Base-by-base conservation (phyloP, 2,329 filamentous ascomycete species). In the Pezicula neosporulosa region DNA sequence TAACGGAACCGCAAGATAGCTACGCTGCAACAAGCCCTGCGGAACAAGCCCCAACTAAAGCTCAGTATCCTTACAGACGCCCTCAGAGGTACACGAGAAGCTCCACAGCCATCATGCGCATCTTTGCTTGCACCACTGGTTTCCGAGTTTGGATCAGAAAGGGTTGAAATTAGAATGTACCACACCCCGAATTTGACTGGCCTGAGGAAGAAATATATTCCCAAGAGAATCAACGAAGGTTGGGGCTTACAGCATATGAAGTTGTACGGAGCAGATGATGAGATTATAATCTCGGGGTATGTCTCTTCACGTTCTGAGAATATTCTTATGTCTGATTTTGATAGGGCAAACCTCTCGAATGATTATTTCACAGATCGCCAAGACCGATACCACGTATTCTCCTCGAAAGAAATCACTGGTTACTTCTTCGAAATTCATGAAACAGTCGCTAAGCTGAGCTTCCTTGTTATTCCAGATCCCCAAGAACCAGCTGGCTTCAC, bases 171-270 rank as follows among this genome's bases (percentile, higher is more conserved):
- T 56, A 87, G 92, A 61, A 95, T 99, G 91, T 99, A 95, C 66
- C 94, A 99, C 70, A 99, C 94, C 1, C 94, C 94, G 0, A 99
- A 99, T 64, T 72, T 99, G 57, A 96, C 89, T 3, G 94, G 94
- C 0, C 61, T 95, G 51, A 82, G 86, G 47, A 97, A 97, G 72
- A 85, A 85, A 63, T 76, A 89, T 59, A 82, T 97, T 2, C 94
- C 94, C 0, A 89, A 83, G 65, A 81, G 94, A 18, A 93, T 99
- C 67, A 99, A 99, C 61, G 94, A 99, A 72, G 94, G 94, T 16
- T 99, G 94, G 94, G 94, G 94, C 1, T 72, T 99, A 55, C 94
- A 99, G 67, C 94, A 99, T 66, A 99, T 99, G 93, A 99, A 99
- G 77, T 77, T 99, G 0, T 99, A 99, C 62, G 94, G 94, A 0